A percentile compares a stretch with the other conserved stretches of the same genome.
These are phyloP conservation scores for Sanguinoderma infundibulare DNA, from an alignment of 1,284 basidiomycete species.

Conservation along the genomic window DNA sequence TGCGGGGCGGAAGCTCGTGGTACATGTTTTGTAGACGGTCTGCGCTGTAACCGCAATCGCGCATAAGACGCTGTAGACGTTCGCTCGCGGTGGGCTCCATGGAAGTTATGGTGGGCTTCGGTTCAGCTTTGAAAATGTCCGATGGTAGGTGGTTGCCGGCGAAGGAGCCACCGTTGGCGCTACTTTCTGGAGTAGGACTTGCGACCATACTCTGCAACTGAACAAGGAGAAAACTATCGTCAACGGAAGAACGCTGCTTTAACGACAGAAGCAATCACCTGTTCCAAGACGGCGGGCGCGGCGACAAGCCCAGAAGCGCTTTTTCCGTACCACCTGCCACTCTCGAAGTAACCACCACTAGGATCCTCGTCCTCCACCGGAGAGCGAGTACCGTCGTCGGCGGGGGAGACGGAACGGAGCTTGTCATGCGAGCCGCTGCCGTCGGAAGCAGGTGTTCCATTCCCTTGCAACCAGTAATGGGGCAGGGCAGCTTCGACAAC, in stretches of 20 bases:
- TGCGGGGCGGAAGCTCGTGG: constrained; percentile 82
- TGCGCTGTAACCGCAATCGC: constrained; percentile 88
- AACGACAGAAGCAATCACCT: constrained; percentile 49
- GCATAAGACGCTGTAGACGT: constrained; percentile 80
- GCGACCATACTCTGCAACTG: constrained; percentile 67
- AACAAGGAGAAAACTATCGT: neutral
- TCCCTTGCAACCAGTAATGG: constrained; percentile 57
- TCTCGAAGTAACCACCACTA: constrained; percentile 76
- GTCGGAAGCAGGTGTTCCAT: constrained; percentile 39
- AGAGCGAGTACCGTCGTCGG: constrained; percentile 69
- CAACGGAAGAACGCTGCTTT: neutral
- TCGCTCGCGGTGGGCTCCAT: constrained; percentile 75
- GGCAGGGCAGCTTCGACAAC: constrained; percentile 80
- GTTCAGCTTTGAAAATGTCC: constrained; percentile 30
- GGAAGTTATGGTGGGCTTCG: constrained; percentile 37
- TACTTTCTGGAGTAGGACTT: constrained; percentile 20
- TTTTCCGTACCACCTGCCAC: constrained; percentile 84
- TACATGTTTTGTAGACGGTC: constrained; percentile 88
- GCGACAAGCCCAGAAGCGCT: constrained; percentile 80
- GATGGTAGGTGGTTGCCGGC: constrained; percentile 21
- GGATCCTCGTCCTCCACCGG: constrained; percentile 75
- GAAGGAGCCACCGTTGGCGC: constrained; percentile 18
- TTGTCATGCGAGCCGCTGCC: constrained; percentile 39
- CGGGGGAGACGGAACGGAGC: constrained; percentile 51
- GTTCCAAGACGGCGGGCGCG: constrained; percentile 75